These are phyloP conservation scores for Wickerhamiella galacta DNA, from an alignment of 805 yeast species.

Conservation along the genomic window DNA sequence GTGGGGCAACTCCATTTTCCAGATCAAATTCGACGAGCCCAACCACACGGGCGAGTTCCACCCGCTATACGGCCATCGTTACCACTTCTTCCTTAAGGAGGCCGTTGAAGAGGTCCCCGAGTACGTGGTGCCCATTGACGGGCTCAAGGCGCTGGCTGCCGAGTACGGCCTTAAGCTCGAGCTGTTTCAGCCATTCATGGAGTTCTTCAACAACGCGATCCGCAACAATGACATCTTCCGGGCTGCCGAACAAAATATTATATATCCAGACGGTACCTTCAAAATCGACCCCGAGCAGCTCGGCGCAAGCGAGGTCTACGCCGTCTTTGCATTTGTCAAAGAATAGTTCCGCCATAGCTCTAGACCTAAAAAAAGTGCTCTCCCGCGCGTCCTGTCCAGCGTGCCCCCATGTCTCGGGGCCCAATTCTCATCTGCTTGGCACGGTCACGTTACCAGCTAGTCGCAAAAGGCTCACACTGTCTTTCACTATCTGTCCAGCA, in stretches of 20 bases:
- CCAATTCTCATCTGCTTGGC: too few relatives aligned
- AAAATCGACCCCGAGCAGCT: constrained; percentile 83
- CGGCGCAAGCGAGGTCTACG: constrained; percentile 73
- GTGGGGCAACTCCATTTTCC: constrained; percentile 79
- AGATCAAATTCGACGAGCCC: constrained; percentile 60
- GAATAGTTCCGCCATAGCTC: too few relatives aligned
- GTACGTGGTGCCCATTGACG: constrained; percentile 88
- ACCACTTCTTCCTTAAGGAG: constrained; percentile 67
- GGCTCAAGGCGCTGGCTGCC: constrained; percentile 65
- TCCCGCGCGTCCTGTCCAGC: too few relatives aligned
- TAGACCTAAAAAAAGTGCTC: too few relatives aligned
- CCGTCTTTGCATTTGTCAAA: constrained; percentile 59
- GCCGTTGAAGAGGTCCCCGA: constrained; percentile 97
- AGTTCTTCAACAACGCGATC: constrained; percentile 65
- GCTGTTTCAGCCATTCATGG: constrained; percentile 60
- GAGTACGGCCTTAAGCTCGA: constrained; percentile 63
- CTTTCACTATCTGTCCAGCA: too few relatives aligned
- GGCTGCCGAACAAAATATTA: constrained; percentile 29
- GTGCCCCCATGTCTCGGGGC: too few relatives aligned
- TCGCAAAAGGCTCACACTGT: too few relatives aligned
- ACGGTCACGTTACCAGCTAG: too few relatives aligned
- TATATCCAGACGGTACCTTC: constrained; percentile 58
- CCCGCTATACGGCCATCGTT: constrained; percentile 59
- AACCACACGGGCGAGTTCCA: constrained; percentile 24
- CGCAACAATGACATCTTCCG: constrained; percentile 25